Percentiles rank a stretch among this genome's conserved stretches.
Evolutionary conservation across 83 land plant species (phyloP).

Genomic region (Isoetes engelmannii): DNA sequence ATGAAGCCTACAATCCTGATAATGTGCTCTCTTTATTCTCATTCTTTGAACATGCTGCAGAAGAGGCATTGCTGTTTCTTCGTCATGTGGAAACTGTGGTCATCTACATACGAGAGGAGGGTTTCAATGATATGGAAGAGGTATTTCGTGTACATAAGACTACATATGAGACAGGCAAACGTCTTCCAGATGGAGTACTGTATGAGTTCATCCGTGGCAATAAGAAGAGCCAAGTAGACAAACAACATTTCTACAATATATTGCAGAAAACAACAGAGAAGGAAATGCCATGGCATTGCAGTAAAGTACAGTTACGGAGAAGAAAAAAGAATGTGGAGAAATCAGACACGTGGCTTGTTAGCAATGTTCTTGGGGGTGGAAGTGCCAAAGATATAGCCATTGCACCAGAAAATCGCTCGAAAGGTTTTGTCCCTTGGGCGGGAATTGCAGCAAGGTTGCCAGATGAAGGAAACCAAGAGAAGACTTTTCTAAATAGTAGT

Average conservation of each 20-base stretch:
- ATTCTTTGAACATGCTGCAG: slow-evolving; percentile 55
- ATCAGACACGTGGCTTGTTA: slow-evolving; percentile 61
- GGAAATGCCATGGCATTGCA: slow-evolving; percentile 57
- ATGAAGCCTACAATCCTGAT: slow-evolving; percentile 73
- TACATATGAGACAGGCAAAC: no score
- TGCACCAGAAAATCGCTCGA: slow-evolving; percentile 34
- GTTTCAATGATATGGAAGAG: slow-evolving; percentile 54
- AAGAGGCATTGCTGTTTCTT: slow-evolving; percentile 69
- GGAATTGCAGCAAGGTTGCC: slow-evolving; percentile 69
- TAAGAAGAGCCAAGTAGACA: slow-evolving; percentile 37
- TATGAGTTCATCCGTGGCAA: slow-evolving; percentile 50
- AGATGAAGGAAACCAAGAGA: slow-evolving; percentile 7
- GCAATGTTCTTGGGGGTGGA: slow-evolving; percentile 65
- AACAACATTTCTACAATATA: slow-evolving; percentile 53
- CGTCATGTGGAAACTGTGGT: slow-evolving; percentile 62
- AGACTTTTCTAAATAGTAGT: no score
- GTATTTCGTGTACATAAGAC: slow-evolving; percentile 50
- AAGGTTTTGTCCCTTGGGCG: slow-evolving; percentile 83
- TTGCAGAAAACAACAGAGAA: slow-evolving; percentile 41
- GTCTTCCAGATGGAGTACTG: slow-evolving; percentile 11
- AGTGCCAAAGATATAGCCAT: slow-evolving; percentile 35
- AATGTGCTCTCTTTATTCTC: slow-evolving; percentile 65
- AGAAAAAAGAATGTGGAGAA: slow-evolving; percentile 18
- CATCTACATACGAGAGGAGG: slow-evolving; percentile 59
- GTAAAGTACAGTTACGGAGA: slow-evolving; percentile 43